Percentiles rank a stretch among this genome's conserved stretches.
phyloP scores from a whole-genome alignment of 805 yeast species.

The Candida awuae region DNA sequence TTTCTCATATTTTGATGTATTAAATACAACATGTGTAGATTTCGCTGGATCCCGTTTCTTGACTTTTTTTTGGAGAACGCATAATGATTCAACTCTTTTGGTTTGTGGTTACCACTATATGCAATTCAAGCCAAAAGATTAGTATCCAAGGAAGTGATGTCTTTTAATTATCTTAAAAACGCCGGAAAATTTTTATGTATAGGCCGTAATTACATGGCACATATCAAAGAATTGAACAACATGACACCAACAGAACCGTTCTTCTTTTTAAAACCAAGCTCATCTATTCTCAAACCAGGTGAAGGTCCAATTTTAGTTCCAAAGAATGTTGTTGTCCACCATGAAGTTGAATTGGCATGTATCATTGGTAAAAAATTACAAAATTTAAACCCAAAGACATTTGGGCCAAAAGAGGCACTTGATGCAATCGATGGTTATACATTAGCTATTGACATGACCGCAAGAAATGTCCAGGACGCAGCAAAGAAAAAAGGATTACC shows the following conservation, averaged over 20 bases:
- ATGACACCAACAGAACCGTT: constrained; percentile 79
- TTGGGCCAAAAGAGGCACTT: constrained; percentile 59
- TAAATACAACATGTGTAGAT: too few species aligned
- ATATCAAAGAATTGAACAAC: constrained; percentile 82
- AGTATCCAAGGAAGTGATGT: constrained; percentile 27
- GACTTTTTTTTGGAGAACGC: too few species aligned
- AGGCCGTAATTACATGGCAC: constrained; percentile 97
- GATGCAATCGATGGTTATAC: constrained; percentile 82
- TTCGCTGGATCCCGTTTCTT: too few species aligned
- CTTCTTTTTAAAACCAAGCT: constrained; percentile 84
- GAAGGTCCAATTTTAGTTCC: constrained; percentile 81
- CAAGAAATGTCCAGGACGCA: constrained; percentile 90
- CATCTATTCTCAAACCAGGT: constrained; percentile 59
- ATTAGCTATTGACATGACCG: constrained; percentile 88
- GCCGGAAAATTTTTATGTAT: constrained; percentile 85
- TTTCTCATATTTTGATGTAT: too few species aligned
- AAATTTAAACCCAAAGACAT: constrained; percentile 47
- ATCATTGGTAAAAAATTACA: constrained; percentile 57
- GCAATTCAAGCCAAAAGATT: too few species aligned
- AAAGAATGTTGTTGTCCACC: constrained; percentile 70
- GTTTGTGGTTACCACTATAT: too few species aligned
- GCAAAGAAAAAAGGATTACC: constrained; percentile 93
- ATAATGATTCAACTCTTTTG: too few species aligned
- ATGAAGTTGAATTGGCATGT: constrained; percentile 89
- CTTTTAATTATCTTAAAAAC: constrained; percentile 42